A percentile compares a stretch with the other conserved stretches of the same genome.
Evolutionary conservation across 2,329 filamentous ascomycete species (phyloP).

Genomic region (Paraphoma chrysanthemicola): DNA sequence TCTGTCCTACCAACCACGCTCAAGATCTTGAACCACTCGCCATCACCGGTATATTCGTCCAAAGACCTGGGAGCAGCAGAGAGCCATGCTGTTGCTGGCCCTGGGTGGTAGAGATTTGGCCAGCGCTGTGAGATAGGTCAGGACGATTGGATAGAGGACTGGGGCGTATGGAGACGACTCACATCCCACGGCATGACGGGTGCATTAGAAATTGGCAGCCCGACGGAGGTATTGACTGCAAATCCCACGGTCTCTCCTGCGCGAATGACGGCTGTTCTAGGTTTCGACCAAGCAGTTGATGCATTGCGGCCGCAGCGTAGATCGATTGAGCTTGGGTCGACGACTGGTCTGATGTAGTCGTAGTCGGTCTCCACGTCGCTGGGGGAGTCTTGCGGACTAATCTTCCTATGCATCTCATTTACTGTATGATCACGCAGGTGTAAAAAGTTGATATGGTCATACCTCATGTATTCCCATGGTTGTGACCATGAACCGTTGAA

Average conservation of each 20-base stretch:
- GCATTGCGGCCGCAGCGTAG: constrained; percentile 18
- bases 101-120: constrained; percentile 17
- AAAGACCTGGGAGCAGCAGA: constrained; percentile 2
- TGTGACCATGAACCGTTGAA: constrained; percentile 15
- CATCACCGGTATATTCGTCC: constrained; percentile 1
- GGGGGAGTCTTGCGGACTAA: constrained; percentile 5
- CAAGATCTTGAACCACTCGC: constrained; percentile 23
- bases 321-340: constrained; percentile 10
- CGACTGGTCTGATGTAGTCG: constrained; percentile 11
- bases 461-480: constrained; percentile 26
- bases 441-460: neutral
- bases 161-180: neutral
- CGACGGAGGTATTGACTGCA: constrained; percentile 13
- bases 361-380: constrained; percentile 4
- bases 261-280: constrained; percentile 15
- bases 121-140: constrained; percentile 4
- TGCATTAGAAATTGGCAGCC: constrained; percentile 4
- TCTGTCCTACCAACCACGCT: constrained; percentile 11
- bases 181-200: constrained; percentile 17
- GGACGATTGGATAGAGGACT: neutral
- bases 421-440: neutral
- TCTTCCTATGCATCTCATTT: constrained; percentile 2
- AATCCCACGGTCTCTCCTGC: constrained; percentile 22
- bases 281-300: constrained; percentile 9
- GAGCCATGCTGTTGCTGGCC: constrained; percentile 15